Conservation (phyloP, 768 basidiomycete genomes). For the Solioccasus polychromus region DNA sequence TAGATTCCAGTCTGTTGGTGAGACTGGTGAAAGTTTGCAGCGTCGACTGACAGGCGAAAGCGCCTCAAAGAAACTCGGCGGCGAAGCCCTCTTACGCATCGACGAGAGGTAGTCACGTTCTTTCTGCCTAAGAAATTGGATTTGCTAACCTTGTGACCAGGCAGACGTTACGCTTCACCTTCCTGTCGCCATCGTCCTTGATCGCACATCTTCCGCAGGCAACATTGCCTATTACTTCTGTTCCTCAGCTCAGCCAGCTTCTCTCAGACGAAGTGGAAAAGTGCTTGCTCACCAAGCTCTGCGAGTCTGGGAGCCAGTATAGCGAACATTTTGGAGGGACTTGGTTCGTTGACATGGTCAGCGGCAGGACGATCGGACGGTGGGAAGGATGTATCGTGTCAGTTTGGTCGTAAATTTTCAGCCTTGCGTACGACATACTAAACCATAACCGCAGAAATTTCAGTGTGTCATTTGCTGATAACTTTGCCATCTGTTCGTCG, state of each 20-base stretch:
- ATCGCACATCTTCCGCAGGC: slow-evolving; percentile 81
- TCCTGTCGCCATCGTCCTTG: slow-evolving; percentile 70
- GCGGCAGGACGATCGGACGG: slow-evolving; percentile 61
- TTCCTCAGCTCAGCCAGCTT: slow-evolving; percentile 73
- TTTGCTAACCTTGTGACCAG: slow-evolving; percentile 34
- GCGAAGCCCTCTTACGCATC: slow-evolving; percentile 71
- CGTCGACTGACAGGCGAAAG: slow-evolving; percentile 41
- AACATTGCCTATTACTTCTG: slow-evolving; percentile 67
- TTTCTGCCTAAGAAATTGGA: neutral
- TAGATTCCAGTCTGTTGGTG: slow-evolving; percentile 62
- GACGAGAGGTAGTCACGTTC: slow-evolving; percentile 51
- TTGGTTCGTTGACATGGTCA: slow-evolving; percentile 77
- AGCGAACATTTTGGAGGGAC: slow-evolving; percentile 52
- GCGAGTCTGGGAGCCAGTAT: slow-evolving; percentile 58
- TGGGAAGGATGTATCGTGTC: slow-evolving; percentile 81
- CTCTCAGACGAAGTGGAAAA: slow-evolving; percentile 75
- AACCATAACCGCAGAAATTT: slow-evolving; percentile 52
- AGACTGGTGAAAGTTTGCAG: slow-evolving; percentile 60
- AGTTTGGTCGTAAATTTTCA: slow-evolving; percentile 29
- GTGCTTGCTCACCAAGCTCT: slow-evolving; percentile 65
- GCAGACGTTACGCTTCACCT: slow-evolving; percentile 72
- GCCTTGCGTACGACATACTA: slow-evolving; percentile 2
- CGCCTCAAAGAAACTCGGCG: slow-evolving; percentile 48
- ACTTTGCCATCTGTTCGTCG: slow-evolving; percentile 53
- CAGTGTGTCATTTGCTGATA: slow-evolving; percentile 49